Conservation (phyloP, 106 monocot genomes). For the Dendrobium nobile region DNA sequence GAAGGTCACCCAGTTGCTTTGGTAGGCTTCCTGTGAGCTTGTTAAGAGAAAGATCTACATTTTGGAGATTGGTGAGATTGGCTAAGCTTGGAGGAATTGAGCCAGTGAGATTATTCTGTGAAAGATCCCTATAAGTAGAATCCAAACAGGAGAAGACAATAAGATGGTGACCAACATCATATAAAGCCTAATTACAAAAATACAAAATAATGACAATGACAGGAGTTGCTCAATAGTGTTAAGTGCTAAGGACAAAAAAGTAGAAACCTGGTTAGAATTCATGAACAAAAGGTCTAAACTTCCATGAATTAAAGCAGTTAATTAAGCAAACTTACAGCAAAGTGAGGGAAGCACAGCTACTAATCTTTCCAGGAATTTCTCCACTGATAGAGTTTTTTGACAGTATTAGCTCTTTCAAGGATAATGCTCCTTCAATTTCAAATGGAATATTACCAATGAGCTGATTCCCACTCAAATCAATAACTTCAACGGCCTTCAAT, state of each 20-base stretch:
- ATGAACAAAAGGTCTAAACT: not conserved
- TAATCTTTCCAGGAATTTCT: constrained; percentile 49
- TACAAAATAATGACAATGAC: not conserved
- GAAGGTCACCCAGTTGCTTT: constrained; percentile 57
- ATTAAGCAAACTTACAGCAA: constrained; percentile 50
- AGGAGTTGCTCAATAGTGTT: not conserved
- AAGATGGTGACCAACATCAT: not conserved
- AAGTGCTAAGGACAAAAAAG: not conserved
- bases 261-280: not conserved
- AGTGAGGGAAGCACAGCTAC: constrained; percentile 44
- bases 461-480: constrained; percentile 52
- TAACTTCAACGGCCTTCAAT: constrained; percentile 35
- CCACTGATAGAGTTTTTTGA: constrained; percentile 51
- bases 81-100: constrained; percentile 42
- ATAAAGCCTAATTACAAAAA: not conserved
- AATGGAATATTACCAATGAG: constrained; percentile 55
- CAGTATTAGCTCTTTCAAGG: constrained; percentile 45
- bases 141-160: constrained; percentile 7
- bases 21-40: constrained; percentile 58
- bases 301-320: not conserved
- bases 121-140: constrained; percentile 52
- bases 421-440: constrained; percentile 38
- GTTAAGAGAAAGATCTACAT: constrained; percentile 59
- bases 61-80: constrained; percentile 54
- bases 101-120: constrained; percentile 65